Evolutionary conservation across 768 basidiomycete genomes (phyloP).

Genomic region (Hirschioporus abietinus): DNA sequence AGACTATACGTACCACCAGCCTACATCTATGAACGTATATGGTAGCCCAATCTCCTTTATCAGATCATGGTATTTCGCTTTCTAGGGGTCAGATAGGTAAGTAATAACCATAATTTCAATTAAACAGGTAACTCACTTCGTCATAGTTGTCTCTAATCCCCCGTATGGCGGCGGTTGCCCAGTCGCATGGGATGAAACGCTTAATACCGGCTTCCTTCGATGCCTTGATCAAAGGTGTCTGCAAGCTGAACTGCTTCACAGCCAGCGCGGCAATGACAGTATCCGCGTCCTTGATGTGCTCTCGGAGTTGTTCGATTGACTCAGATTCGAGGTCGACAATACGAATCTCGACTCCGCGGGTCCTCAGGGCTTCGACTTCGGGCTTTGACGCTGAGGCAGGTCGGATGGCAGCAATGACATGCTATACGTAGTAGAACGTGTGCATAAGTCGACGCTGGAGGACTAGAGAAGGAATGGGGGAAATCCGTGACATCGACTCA

Average conservation of each 20-base stretch:
- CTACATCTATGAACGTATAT: constrained; percentile 29
- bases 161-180: constrained; percentile 10
- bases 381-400: constrained; percentile 16
- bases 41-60: constrained; percentile 20
- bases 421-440: constrained; percentile 5
- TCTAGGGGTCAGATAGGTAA: constrained; percentile 13
- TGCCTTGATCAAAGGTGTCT: constrained; percentile 16
- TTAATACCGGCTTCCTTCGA: constrained; percentile 20
- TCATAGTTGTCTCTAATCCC: not conserved
- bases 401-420: constrained; percentile 13
- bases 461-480: too few species aligned
- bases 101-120: not conserved
- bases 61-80: constrained; percentile 23
- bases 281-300: constrained; percentile 14
- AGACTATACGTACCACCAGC: constrained; percentile 19
- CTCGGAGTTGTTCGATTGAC: constrained; percentile 13
- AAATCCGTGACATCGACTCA: constrained; percentile 8
- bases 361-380: constrained; percentile 9
- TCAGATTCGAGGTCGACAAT: constrained; percentile 12
- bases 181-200: constrained; percentile 22
- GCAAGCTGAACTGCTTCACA: constrained; percentile 6
- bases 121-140: not conserved
- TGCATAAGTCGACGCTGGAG: not conserved
- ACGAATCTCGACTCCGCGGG: constrained; percentile 17
- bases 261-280: constrained; percentile 14